Base-by-base conservation (phyloP, 2,329 filamentous ascomycete genomes). In the Thielaviopsis musarum region DNA sequence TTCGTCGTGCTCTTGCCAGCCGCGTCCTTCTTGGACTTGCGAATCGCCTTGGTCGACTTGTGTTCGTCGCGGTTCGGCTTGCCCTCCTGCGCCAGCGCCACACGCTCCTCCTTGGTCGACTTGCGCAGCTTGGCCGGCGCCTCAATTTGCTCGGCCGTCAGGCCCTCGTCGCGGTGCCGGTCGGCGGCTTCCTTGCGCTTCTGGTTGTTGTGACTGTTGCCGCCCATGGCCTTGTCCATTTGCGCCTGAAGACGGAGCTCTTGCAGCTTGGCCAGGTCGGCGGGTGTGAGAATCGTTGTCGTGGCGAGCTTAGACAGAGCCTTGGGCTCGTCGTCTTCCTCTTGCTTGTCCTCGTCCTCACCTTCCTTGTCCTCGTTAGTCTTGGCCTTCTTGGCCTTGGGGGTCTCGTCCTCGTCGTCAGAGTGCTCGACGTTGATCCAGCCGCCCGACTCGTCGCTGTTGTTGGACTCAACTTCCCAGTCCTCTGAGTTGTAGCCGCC, bases 1-100 rank as follows among this genome's bases (percentile, higher is more conserved):
- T 98, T 98, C 65, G 91, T 97, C 45, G 89, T 91, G 70, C 88
- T 95, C 83, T 97, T 97, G 67, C 93, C 93, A 73, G 90, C 82
- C 1, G 83, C 79, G 66, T 85, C 82, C 80, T 95, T 95, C 78
- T 91, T 88, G 70, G 88, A 83, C 77, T 89, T 88, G 67, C 87
- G 79, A 69, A 88, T 84, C 17, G 90, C 90, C 64, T 88, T 84
- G 58, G 88, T 93, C 63, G 83, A 87, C 75, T 91, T 90, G 75
- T 95, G 90, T 70, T 93, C 84, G 56, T 82, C 77, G 30, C 85
- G 82, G 52, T 83, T 82, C 0, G 85, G 84, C 72, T 91, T 88
- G 68, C 89, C 88, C 66, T 91, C 90, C 68, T 82, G 85, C 1
- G 90, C 90, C 66, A 88, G 78, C 5, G 87, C 89, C 55, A 95